phyloP scores from a whole-genome alignment of 139 green algal species.

The Limnomonas spitsbergensis region DNA sequence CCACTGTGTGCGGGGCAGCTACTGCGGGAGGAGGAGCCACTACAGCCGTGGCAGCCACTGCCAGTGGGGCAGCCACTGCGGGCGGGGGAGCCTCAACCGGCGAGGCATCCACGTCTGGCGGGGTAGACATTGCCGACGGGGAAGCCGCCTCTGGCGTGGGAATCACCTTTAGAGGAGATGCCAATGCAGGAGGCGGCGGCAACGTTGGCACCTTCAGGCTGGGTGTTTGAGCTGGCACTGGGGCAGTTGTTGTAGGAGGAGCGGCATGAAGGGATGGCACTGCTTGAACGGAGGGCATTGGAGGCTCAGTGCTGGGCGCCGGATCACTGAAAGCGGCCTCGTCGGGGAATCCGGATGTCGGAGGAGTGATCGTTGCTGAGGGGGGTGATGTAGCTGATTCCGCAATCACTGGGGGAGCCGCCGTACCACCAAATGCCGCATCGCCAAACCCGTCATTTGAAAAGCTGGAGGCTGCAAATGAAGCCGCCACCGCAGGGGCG shows the following conservation, averaged over 20 bases:
- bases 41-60: neutral
- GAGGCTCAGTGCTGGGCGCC: too few species aligned
- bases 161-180: too few species aligned
- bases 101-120: neutral
- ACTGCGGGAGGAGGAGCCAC: neutral
- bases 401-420: neutral
- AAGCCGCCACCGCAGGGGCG: neutral
- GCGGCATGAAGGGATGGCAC: too few species aligned
- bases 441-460: conserved; percentile 2
- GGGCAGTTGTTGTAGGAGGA: too few species aligned
- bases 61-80: neutral
- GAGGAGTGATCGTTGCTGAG: neutral
- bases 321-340: neutral
- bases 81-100: neutral
- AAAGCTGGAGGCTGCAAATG: neutral
- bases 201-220: too few species aligned
- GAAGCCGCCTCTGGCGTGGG: too few species aligned
- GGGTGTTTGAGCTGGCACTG: too few species aligned
- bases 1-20: neutral
- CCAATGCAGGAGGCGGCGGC: too few species aligned
- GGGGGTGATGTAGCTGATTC: neutral
- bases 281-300: too few species aligned
- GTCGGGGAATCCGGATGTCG: neutral
- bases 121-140: too few species aligned
- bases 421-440: neutral